These are phyloP conservation scores for Herpetomonas samuelpessoai DNA, from an alignment of 208 protist genomes.

Conservation along the genomic window DNA sequence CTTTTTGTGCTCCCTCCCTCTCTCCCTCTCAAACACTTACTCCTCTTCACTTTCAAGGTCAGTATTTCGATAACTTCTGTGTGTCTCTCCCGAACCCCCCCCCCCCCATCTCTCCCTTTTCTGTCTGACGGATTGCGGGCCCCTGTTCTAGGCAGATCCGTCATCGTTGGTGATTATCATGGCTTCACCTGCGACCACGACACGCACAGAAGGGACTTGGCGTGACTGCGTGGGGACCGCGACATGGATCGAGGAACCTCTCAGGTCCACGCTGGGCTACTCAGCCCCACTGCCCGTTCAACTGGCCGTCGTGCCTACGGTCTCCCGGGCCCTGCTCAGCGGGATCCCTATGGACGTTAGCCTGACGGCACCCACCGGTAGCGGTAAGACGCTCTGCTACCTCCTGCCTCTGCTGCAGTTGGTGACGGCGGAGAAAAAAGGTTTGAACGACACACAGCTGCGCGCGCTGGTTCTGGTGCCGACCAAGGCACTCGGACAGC, in stretches of 20 bases:
- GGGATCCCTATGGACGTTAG: constrained; percentile 84
- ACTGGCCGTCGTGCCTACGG: constrained; percentile 62
- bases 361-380: constrained; percentile 88
- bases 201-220: constrained; percentile 16
- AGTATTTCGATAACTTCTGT: too few relatives aligned
- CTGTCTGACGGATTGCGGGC: too few relatives aligned
- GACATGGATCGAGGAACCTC: constrained; percentile 58
- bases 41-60: too few relatives aligned
- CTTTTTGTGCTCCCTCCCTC: too few relatives aligned
- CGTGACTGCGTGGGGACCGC: constrained; percentile 23
- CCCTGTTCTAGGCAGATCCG: too few relatives aligned
- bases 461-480: constrained; percentile 83
- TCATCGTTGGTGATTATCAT: too few relatives aligned
- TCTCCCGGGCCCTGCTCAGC: constrained; percentile 60
- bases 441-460: constrained; percentile 54
- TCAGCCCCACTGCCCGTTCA: constrained; percentile 77
- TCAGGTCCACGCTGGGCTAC: constrained; percentile 59
- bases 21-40: too few relatives aligned
- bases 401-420: constrained; percentile 73
- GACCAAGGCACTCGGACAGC: constrained; percentile 70
- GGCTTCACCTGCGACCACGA: too few relatives aligned
- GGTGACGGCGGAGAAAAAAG: constrained; percentile 51
- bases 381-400: constrained; percentile 90
- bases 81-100: too few relatives aligned
- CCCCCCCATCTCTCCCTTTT: too few relatives aligned